A percentile compares a stretch with the other conserved stretches of the same genome.
These are phyloP conservation scores for Phalaenopsis hybrid DNA, from an alignment of 116 monocot genomes.

Conservation along the genomic window DNA sequence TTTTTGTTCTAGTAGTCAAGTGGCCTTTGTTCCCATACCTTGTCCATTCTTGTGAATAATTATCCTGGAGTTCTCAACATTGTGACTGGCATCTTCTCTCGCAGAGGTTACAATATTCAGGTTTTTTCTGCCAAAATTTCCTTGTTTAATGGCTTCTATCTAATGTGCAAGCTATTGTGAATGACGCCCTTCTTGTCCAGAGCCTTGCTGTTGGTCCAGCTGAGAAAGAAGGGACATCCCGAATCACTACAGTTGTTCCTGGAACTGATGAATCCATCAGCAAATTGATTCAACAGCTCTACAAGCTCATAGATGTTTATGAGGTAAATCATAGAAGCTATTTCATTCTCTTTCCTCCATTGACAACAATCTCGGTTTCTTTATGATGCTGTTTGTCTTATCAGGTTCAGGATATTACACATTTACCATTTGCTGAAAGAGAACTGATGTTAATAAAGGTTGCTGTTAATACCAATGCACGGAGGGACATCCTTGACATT, in stretches of 20 bases:
- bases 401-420: constrained; percentile 84
- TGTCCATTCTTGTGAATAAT: constrained; percentile 93
- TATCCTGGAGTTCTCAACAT: constrained; percentile 92
- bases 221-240: constrained; percentile 74
- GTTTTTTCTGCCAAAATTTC: constrained; percentile 21
- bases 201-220: constrained; percentile 96
- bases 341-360: not conserved
- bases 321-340: constrained; percentile 37
- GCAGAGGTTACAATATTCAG: constrained; percentile 99
- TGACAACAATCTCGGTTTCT: not conserved
- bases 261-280: constrained; percentile 84
- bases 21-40: constrained; percentile 82
- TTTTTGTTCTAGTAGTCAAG: constrained; percentile 40
- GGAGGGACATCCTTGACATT: constrained; percentile 92
- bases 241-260: constrained; percentile 92
- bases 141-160: constrained; percentile 4
- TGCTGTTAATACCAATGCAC: constrained; percentile 73
- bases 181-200: constrained; percentile 27
- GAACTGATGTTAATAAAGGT: constrained; percentile 98
- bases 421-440: constrained; percentile 88
- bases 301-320: constrained; percentile 86
- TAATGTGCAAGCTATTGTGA: not conserved
- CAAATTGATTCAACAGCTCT: constrained; percentile 79
- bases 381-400: not conserved
- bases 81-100: constrained; percentile 92